phyloP scores from a whole-genome alignment of 139 green algal genomes.

The Chlorella sp. region DNA sequence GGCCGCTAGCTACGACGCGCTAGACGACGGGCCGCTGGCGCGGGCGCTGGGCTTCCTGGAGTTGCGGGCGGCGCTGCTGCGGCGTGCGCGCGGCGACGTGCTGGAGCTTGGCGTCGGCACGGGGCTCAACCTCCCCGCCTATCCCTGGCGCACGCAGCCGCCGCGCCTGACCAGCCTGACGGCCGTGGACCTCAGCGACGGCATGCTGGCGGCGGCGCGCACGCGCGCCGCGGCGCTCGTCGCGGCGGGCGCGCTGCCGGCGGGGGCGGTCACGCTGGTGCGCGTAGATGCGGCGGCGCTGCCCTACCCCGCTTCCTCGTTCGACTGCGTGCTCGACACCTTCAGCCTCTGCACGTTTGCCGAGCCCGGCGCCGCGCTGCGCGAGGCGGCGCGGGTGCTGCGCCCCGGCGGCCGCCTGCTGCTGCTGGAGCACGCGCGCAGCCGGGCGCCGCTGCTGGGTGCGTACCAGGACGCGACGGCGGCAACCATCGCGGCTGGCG shows the following conservation, averaged over 20 bases:
- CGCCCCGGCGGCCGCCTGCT: conserved; percentile 56
- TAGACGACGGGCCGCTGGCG: conserved; percentile 59
- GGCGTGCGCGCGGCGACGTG: conserved; percentile 45
- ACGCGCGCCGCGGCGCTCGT: neutral
- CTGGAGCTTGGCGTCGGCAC: conserved; percentile 77
- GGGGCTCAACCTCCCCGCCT: conserved; percentile 72
- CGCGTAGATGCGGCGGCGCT: conserved; percentile 8
- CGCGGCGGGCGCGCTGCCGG: neutral
- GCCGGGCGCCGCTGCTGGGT: neutral
- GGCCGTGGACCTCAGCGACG: conserved; percentile 54
- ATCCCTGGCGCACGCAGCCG: conserved; percentile 5
- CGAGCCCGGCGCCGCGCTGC: conserved; percentile 52
- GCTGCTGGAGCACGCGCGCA: conserved; percentile 69
- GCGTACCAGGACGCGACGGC: conserved; percentile 42
- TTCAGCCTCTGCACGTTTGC: conserved; percentile 71
- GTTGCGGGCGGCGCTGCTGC: conserved; percentile 49
- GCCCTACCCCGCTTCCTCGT: conserved; percentile 30
- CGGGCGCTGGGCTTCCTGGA: conserved; percentile 56
- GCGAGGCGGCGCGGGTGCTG: conserved; percentile 44
- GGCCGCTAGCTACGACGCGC: conserved; percentile 53
- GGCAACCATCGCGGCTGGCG: conserved; percentile 6
- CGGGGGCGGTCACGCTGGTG: no score
- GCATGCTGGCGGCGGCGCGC: conserved; percentile 63
- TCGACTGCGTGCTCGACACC: conserved; percentile 78
- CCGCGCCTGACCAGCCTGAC: conserved; percentile 39